These are phyloP conservation scores for Rheum nobile DNA, from an alignment of 148 eudicot species.

Conservation along the genomic window DNA sequence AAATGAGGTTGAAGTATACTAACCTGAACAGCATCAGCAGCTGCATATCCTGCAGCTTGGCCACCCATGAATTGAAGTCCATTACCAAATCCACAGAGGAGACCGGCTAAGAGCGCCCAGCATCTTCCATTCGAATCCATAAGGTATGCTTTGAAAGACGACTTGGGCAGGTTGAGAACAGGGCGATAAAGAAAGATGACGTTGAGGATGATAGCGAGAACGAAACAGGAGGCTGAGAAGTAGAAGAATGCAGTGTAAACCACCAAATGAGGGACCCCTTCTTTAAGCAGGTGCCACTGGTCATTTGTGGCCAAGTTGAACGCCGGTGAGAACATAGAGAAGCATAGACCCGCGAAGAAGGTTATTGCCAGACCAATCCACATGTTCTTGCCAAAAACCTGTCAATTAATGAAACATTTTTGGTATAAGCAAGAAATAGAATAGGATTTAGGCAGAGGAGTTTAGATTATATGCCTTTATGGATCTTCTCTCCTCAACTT, in stretches of 20 bases:
- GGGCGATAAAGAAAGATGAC: slow-evolving; percentile 55
- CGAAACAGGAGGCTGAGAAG: slow-evolving; percentile 55
- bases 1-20: background rate
- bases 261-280: slow-evolving; percentile 62
- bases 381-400: slow-evolving; percentile 59
- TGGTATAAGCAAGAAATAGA: background rate
- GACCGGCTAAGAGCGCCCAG: slow-evolving; percentile 78
- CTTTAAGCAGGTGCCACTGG: slow-evolving; percentile 50
- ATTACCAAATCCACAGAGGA: slow-evolving; percentile 77
- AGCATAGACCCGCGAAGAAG: slow-evolving; percentile 57
- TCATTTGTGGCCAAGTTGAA: slow-evolving; percentile 89
- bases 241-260: slow-evolving; percentile 83
- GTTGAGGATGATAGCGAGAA: slow-evolving; percentile 50
- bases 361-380: slow-evolving; percentile 52
- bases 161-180: slow-evolving; percentile 52
- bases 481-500: slow-evolving; percentile 62
- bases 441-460: background rate
- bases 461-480: slow-evolving; percentile 41
- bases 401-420: background rate
- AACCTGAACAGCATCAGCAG: slow-evolving; percentile 96
- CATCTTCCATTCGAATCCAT: slow-evolving; percentile 63
- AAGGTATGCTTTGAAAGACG: slow-evolving; percentile 51
- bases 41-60: slow-evolving; percentile 88
- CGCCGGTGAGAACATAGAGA: slow-evolving; percentile 78
- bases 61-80: slow-evolving; percentile 97